phyloP scores from a whole-genome alignment of 306 rosid genomes.

The Corylus americana region DNA sequence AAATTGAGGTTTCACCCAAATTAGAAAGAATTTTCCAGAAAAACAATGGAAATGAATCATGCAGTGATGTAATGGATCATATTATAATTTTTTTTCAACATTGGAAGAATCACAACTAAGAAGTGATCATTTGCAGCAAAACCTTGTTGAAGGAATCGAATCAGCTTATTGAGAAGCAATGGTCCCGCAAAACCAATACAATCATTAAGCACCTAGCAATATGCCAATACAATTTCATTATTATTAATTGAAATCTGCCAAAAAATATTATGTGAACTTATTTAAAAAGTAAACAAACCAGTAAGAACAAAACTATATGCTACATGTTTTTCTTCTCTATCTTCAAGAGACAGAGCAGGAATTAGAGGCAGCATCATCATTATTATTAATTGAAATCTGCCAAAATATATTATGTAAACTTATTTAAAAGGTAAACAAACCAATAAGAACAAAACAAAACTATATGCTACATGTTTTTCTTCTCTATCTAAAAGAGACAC shows the following conservation, averaged over 20 bases:
- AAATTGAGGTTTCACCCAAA: not conserved
- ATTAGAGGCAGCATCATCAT: not conserved
- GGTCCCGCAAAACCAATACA: constrained; percentile 90
- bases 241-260: not conserved
- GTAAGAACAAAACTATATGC: not conserved
- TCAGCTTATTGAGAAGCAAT: constrained; percentile 90
- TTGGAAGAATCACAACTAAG: constrained; percentile 18
- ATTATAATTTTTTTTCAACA: constrained; percentile 10
- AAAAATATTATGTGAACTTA: not conserved
- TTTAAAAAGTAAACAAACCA: not conserved
- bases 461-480: not conserved
- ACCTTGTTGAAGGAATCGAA: constrained; percentile 88
- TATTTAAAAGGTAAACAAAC: not conserved
- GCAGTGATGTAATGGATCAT: constrained; percentile 20
- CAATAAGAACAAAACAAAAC: not conserved
- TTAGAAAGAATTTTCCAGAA: constrained; percentile 2
- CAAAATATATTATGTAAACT: too few species aligned
- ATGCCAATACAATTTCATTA: not conserved
- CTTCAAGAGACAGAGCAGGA: not conserved
- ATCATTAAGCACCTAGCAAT: constrained; percentile 81
- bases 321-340: not conserved
- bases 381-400: too few species aligned
- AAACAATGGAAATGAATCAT: not conserved
- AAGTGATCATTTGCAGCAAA: constrained; percentile 29
- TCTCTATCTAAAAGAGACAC: not conserved